Conservation (phyloP, 257 asterid species). For the Solanum paucissectum region DNA sequence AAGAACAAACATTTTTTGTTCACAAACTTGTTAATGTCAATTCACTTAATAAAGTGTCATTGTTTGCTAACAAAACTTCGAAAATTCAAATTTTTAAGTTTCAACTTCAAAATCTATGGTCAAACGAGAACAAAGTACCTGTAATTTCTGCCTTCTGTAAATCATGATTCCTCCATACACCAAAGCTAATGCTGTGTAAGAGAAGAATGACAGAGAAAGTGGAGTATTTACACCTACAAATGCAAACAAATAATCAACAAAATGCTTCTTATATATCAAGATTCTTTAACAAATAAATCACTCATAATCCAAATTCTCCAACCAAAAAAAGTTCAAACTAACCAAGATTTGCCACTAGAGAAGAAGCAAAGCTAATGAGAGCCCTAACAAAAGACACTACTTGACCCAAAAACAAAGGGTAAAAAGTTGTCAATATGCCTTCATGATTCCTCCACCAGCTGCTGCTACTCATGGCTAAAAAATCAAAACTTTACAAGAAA, state of each 20-base stretch:
- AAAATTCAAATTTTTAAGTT: background rate
- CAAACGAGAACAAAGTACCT: conserved; percentile 18
- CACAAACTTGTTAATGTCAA: background rate
- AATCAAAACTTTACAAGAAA: background rate
- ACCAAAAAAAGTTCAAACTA: background rate
- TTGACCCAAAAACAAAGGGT: conserved; percentile 45
- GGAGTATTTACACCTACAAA: conserved; percentile 57
- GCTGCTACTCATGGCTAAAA: conserved; percentile 7
- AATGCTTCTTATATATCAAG: background rate
- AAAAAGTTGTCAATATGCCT: conserved; percentile 11
- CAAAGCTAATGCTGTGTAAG: conserved; percentile 41
- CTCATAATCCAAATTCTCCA: background rate
- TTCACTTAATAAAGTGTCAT: background rate
- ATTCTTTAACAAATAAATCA: background rate
- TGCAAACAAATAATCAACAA: background rate
- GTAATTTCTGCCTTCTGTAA: conserved; percentile 41
- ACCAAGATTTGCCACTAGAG: conserved; percentile 38
- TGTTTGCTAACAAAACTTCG: background rate
- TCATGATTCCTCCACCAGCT: conserved; percentile 6
- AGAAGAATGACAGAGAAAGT: conserved; percentile 44
- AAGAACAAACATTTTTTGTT: background rate
- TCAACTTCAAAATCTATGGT: background rate
- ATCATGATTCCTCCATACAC: conserved; percentile 57
- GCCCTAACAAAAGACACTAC: conserved; percentile 38
- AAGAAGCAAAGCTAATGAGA: conserved; percentile 29